Conservation (phyloP, 2,329 filamentous ascomycete genomes). For the Aspergillus puulaauensis region DNA sequence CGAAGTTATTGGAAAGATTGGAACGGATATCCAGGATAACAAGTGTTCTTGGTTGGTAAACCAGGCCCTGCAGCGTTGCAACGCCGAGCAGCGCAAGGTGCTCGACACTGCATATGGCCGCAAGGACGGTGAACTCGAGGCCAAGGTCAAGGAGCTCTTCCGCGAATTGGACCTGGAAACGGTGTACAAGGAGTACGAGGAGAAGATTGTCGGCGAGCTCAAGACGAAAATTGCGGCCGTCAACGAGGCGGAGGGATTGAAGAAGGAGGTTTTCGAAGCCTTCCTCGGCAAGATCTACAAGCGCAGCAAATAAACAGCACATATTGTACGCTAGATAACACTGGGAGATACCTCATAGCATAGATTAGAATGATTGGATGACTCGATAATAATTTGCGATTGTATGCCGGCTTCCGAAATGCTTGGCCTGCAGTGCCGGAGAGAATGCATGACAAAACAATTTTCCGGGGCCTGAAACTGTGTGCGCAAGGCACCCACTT, state of each 20-base stretch:
- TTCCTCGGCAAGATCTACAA: conserved; percentile 99
- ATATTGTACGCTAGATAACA: background rate
- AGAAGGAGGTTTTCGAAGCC: conserved; percentile 82
- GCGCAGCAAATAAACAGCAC: conserved; percentile 74
- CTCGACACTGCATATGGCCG: conserved; percentile 92
- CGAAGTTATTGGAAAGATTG: conserved; percentile 93
- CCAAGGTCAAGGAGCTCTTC: conserved; percentile 83
- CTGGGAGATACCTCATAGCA: background rate
- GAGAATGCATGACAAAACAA: background rate
- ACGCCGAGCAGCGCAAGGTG: conserved; percentile 79
- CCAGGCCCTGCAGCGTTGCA: conserved; percentile 79
- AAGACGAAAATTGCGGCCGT: conserved; percentile 71
- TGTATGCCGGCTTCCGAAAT: background rate
- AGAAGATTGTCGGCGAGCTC: conserved; percentile 78
- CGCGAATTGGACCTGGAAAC: conserved; percentile 81
- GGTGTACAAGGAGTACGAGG: conserved; percentile 85
- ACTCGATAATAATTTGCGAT: background rate
- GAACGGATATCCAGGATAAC: conserved; percentile 98
- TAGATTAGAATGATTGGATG: conserved; percentile 2
- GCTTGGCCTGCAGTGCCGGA: background rate
- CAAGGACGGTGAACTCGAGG: conserved; percentile 82
- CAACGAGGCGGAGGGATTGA: conserved; percentile 84
- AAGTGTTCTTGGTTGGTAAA: conserved; percentile 99
- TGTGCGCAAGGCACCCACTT: background rate
- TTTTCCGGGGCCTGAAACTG: background rate